Base-by-base conservation (phyloP, 331 rosid genomes). In the Erythrophleum ivorense region DNA sequence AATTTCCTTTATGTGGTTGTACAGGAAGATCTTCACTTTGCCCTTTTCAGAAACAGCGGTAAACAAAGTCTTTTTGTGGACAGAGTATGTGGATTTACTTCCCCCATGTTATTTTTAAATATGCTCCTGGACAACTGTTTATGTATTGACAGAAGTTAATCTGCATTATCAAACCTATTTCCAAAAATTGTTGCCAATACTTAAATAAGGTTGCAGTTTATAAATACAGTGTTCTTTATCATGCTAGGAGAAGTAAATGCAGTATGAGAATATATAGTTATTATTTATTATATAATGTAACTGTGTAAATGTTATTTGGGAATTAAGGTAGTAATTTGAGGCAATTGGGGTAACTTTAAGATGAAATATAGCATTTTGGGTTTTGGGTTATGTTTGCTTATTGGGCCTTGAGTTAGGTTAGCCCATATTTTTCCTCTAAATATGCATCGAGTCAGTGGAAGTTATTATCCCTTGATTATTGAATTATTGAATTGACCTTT, bases 21-120 rank as follows among this genome's bases (percentile, higher is more conserved):
- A 49, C 86, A 91, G 93, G 93, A 89, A 70, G 93, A 89, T 19
- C 86, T 91, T 78, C 87, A 83, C 60, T 89, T 89, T 81, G 96
- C 96, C 73, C 85, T 91, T 52, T 88, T 89, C 73, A 81, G 76
- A 70, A 83, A 82, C 78, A 85, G 81, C 70, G 80, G 9, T 29
- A 74, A 36, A 78, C 80, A 64, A 78, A 88, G 75, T 72, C 87
- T 91, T 53, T 91, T 91, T 75, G 79, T 89, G 55, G 89, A 88
- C 79, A 86, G 90, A 90, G 95, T 91, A 53, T 2, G 86, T 72
- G 29, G 10, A 65, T 76, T 73, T 60, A 43, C 43, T 73, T 41
- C 58, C n/a, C n/a, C 57, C 12, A 9, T 16, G 53, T 64, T 55
- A 34, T 29, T n/a, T 55, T 45, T 71, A 19, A 55, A 10, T 40